Evolutionary conservation across 2,329 filamentous ascomycete species (phyloP), one percentile per base, ranked within the genome.

Genomic region (Colletotrichum chlorophyti): DNA sequence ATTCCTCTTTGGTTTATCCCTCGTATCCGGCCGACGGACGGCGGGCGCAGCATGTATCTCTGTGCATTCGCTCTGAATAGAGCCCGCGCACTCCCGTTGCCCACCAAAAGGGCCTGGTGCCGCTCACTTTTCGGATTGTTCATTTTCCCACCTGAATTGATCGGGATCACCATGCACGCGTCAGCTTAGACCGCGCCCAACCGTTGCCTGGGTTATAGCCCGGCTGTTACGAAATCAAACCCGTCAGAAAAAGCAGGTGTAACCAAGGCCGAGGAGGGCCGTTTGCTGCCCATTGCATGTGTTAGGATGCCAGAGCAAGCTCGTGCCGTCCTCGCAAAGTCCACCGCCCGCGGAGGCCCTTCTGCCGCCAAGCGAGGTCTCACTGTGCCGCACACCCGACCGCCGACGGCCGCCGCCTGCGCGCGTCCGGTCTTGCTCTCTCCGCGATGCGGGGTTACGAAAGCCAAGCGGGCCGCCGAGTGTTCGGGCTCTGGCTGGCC

Each of bases 341-440:
- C 23, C 17, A 24, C 40, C 11, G 40, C 42, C 54, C 38, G 50
- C 41, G 49, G 31, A 15, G 47, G 55, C 55, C 50, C 50, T 42
- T 15, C 19, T 37, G 29, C 54, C 54, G 48, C 27, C 37, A 41
- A 55, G 55, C 43, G 32, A 32, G 23, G 24, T 32, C 38, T 17
- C 19, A 9, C 23, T 27, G 21, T 59, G 51, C 57, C 51, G 57
- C 31, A 27, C 45, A 29, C 15, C 57, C 51, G 51, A 45, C 32
- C 26, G 45, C 43, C 45, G 51, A 45, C 37, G 37, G 38, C 57
- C 31, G 57, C 38, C 24, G 5, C 34, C 15, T 24, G 43, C 26
- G 26, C 29, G n/a, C n/a, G n/a, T n/a, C n/a, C 49, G 49, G 29
- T 37, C 21, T 21, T 19, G 23, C 27, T 8, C 38, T 40, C 29